Evolutionary conservation across 139 green algal genomes (phyloP).

Genomic region (Gonium pectorale): DNA sequence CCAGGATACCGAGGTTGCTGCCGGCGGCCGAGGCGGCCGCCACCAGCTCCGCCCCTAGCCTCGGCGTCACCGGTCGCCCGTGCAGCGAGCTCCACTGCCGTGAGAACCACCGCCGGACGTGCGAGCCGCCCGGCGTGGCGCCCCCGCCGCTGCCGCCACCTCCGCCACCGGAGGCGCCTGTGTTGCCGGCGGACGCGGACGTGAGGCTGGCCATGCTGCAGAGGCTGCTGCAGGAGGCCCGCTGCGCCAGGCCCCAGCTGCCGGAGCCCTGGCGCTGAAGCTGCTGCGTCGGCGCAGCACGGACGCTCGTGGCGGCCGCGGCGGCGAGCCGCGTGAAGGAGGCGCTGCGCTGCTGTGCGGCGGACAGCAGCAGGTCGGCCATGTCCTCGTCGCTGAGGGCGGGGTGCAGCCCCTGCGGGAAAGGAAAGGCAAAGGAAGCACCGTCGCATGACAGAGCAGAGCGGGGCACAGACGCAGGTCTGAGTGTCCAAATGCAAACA

Average conservation of each 20-base stretch:
- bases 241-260: not conserved
- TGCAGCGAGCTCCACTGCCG: not conserved
- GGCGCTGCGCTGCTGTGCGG: not conserved
- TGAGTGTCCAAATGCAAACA: not conserved
- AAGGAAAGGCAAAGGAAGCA: not conserved
- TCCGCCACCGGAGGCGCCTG: not conserved
- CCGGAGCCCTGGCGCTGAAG: not conserved
- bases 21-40: slow-evolving; percentile 23
- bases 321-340: slow-evolving; percentile 23
- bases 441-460: no score
- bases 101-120: slow-evolving; percentile 12
- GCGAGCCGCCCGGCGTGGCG: not conserved
- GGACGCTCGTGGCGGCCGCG: not conserved
- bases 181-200: not conserved
- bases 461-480: no score
- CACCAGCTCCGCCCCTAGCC: slow-evolving; percentile 7
- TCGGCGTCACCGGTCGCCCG: not conserved
- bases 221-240: not conserved
- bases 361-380: slow-evolving; percentile 37
- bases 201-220: not conserved
- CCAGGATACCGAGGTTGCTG: slow-evolving; percentile 9
- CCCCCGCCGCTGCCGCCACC: not conserved
- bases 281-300: not conserved
- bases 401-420: slow-evolving; percentile 19
- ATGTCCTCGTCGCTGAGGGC: slow-evolving; percentile 34